These are phyloP conservation scores for Kodamaea laetipori DNA, from an alignment of 805 yeast genomes.

Conservation along the genomic window DNA sequence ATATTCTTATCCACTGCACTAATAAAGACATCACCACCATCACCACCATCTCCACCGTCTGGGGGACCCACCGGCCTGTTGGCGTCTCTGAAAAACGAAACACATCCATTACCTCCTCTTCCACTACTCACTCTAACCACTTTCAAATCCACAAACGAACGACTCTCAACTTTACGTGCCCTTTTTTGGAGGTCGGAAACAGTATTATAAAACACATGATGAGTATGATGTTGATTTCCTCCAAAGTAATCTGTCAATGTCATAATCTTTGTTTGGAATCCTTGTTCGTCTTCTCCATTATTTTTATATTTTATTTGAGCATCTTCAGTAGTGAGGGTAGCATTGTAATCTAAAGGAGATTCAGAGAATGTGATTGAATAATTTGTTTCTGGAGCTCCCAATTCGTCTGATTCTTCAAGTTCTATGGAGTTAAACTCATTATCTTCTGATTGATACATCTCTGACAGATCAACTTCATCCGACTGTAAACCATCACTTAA, in stretches of 20 bases:
- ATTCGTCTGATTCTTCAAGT: neutral
- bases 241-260: slow-evolving; percentile 41
- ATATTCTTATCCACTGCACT: slow-evolving; percentile 70
- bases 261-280: slow-evolving; percentile 13
- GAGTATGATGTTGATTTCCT: slow-evolving; percentile 43
- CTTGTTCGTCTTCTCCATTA: neutral
- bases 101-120: slow-evolving; percentile 84
- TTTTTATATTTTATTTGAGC: neutral
- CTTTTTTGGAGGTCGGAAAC: slow-evolving; percentile 25
- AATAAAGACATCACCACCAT: slow-evolving; percentile 84
- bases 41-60: slow-evolving; percentile 99
- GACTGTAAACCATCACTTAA: too few species aligned
- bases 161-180: slow-evolving; percentile 38
- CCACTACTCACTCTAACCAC: slow-evolving; percentile 73
- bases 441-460: too few species aligned
- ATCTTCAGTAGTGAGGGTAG: neutral
- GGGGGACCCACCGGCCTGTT: slow-evolving; percentile 89
- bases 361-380: neutral
- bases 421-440: too few species aligned
- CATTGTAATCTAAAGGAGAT: neutral
- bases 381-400: slow-evolving; percentile 5
- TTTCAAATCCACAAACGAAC: slow-evolving; percentile 59
- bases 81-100: slow-evolving; percentile 85
- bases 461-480: too few species aligned
- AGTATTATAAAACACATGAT: slow-evolving; percentile 39